Evolutionary conservation across 495 filamentous ascomycete species (phyloP), one percentile per base, ranked within the genome.

Genomic region (Penicillium daleae): DNA sequence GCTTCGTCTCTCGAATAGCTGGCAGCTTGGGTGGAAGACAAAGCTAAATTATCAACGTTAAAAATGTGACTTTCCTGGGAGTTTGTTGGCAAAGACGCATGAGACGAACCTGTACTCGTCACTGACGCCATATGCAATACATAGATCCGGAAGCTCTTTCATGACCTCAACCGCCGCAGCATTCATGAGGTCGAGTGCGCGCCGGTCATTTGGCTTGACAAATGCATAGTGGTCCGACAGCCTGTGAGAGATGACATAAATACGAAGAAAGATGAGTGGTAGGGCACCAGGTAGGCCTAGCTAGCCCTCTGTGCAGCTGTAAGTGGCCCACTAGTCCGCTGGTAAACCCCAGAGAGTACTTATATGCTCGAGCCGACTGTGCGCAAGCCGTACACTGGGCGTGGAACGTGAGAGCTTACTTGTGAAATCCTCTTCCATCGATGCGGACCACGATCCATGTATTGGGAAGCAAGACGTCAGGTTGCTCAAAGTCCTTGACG

Each of bases 401-500:
- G 29, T 37, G 10, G 24, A 24, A 13, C 12, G 21, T 52, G n/a
- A 46, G 51, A 33, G 31, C 81, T 66, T 78, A 93, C 91, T 93
- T 95, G 67, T 92, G 92, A 71, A 98, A 97, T 31, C 91, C 91
- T 60, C 93, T 85, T 5, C 95, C 95, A 72, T 99, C 95, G 59
- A 98, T 87, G 50, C 95, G 87, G 57, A 99, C 86, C 9, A 98
- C 90, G 44, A 97, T 88, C 91, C 91, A 99, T 10, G 94, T 97
- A 64, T 93, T 94, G 27, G 89, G 92, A 4, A 97, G 87, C 44
- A 98, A 79, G 27, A 76, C 76, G 69, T 96, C 90, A 5, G 85
- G 76, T 72, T 90, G 90, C 82, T 99, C 95, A 69, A 97, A 97
- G 33, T 80, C 73, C 69, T 90, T 90, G 64, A 97, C 95, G 73